Conservation (phyloP, 2,329 filamentous ascomycete species). For the Parasarocladium wereldwijsianum region DNA sequence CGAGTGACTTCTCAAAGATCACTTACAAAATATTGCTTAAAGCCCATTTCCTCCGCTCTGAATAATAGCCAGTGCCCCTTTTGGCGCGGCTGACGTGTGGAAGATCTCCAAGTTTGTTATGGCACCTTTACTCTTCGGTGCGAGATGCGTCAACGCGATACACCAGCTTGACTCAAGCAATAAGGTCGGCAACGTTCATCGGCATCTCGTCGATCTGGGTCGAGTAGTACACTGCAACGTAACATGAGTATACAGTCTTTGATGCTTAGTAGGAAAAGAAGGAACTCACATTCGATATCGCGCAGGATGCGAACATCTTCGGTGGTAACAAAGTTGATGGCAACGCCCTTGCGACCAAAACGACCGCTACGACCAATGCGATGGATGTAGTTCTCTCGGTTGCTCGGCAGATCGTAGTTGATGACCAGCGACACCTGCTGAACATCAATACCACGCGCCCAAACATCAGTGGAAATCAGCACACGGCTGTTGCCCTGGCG, state of each 20-base stretch:
- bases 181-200: conserved; percentile 70
- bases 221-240: conserved; percentile 77
- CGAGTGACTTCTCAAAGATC: too few species aligned
- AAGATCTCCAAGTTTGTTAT: too few species aligned
- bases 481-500: conserved; percentile 91
- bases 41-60: conserved; percentile 17
- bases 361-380: conserved; percentile 90
- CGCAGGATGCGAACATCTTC: conserved; percentile 95
- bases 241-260: too few species aligned
- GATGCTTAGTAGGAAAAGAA: background rate
- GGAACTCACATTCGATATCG: conserved; percentile 73
- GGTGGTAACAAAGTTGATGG: conserved; percentile 98
- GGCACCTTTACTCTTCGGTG: too few species aligned
- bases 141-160: too few species aligned
- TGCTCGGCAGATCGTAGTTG: conserved; percentile 96
- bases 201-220: conserved; percentile 98
- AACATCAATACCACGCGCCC: conserved; percentile 96
- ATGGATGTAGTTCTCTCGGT: conserved; percentile 99
- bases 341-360: conserved; percentile 95
- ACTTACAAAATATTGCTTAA: conserved; percentile 12
- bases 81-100: too few species aligned
- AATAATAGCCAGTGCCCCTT: too few species aligned
- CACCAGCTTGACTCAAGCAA: conserved; percentile 28
- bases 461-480: conserved; percentile 92
- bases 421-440: conserved; percentile 97